phyloP scores from a whole-genome alignment of 306 rosid species.

The Trichosanthes truncata region DNA sequence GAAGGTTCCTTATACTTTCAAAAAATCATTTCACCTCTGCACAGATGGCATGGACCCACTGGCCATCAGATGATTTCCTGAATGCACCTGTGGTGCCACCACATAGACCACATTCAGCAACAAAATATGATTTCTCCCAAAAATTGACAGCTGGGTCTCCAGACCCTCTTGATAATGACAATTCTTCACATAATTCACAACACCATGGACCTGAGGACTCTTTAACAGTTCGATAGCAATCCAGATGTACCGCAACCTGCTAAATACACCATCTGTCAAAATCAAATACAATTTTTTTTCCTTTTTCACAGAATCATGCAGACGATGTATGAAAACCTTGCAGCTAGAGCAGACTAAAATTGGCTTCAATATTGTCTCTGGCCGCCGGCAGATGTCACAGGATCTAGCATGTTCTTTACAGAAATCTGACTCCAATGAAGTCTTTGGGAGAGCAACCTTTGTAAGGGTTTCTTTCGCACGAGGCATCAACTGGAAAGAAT shows the following conservation, averaged over 20 bases:
- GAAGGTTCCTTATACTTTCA: not conserved
- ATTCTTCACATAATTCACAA: slow-evolving; percentile 86
- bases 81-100: slow-evolving; percentile 91
- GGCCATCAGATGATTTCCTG: slow-evolving; percentile 82
- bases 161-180: slow-evolving; percentile 35
- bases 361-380: slow-evolving; percentile 69
- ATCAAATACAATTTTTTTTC: slow-evolving; percentile 1
- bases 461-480: slow-evolving; percentile 80
- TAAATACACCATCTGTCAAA: not conserved
- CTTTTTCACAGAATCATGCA: not conserved
- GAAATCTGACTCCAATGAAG: slow-evolving; percentile 51
- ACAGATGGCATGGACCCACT: slow-evolving; percentile 98
- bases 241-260: slow-evolving; percentile 95
- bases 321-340: slow-evolving; percentile 48
- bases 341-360: slow-evolving; percentile 80
- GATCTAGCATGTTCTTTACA: slow-evolving; percentile 77
- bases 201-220: slow-evolving; percentile 90
- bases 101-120: slow-evolving; percentile 81
- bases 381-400: slow-evolving; percentile 84
- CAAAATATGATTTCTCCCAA: slow-evolving; percentile 75
- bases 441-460: slow-evolving; percentile 54
- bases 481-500: slow-evolving; percentile 62
- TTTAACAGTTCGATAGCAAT: slow-evolving; percentile 72
- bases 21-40: slow-evolving; percentile 58
- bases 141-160: slow-evolving; percentile 50